These are phyloP conservation scores for Beauveria pseudobassiana DNA, from an alignment of 2,329 filamentous ascomycete genomes.

Conservation along the genomic window DNA sequence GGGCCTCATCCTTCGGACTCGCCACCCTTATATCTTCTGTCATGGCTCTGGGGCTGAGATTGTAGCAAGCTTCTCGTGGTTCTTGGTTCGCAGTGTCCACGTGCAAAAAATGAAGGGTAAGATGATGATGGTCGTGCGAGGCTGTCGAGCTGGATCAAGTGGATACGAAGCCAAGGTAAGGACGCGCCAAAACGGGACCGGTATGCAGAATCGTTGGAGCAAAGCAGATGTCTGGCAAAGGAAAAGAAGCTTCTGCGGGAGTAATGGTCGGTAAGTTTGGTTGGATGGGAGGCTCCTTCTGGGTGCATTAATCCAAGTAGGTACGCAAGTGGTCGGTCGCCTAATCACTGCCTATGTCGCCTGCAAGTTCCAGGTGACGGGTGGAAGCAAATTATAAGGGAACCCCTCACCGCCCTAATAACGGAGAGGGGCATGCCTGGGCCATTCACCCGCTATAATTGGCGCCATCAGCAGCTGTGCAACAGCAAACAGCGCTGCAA, in stretches of 20 bases:
- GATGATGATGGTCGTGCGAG: background rate
- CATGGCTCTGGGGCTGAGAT: conserved; percentile 26
- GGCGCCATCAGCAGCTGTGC: too few relatives aligned
- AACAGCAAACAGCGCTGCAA: too few relatives aligned
- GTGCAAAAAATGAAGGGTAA: background rate
- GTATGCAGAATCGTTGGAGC: background rate
- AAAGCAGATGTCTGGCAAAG: background rate
- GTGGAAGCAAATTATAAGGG: conserved; percentile 5
- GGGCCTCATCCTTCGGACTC: conserved; percentile 31
- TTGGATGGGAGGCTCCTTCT: conserved; percentile 4
- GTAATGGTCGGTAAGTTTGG: background rate
- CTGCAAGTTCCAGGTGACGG: conserved; percentile 4
- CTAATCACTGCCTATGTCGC: conserved; percentile 6
- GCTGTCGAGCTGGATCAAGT: background rate
- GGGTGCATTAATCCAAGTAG: conserved; percentile 1
- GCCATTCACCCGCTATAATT: background rate
- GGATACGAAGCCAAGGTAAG: background rate
- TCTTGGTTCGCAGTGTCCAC: background rate
- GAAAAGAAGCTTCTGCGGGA: background rate
- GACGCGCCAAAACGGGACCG: background rate
- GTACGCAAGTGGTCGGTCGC: background rate
- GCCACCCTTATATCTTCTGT: conserved; percentile 35
- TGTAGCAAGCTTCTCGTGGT: background rate
- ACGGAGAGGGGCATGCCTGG: conserved; percentile 3
- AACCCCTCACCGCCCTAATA: conserved; percentile 11